phyloP scores from a whole-genome alignment of 768 basidiomycete genomes.

The Infundibulicybe gibba region DNA sequence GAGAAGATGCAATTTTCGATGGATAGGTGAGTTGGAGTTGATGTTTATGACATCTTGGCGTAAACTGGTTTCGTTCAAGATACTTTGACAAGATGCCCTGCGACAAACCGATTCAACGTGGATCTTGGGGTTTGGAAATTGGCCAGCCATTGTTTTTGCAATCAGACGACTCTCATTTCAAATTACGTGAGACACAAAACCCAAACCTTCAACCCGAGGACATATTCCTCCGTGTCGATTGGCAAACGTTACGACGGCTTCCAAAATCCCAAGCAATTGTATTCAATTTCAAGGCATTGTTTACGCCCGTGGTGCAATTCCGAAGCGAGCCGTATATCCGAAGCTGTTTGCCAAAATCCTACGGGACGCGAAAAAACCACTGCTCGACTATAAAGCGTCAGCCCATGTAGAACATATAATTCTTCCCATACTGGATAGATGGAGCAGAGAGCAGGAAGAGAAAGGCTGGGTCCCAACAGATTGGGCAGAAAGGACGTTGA shows the following conservation, averaged over 20 bases:
- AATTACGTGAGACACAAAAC: constrained; percentile 24
- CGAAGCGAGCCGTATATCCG: constrained; percentile 45
- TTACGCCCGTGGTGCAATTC: constrained; percentile 43
- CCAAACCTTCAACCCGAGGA: constrained; percentile 33
- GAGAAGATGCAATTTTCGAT: constrained; percentile 46
- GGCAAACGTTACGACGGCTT: constrained; percentile 50
- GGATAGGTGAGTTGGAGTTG: constrained; percentile 34
- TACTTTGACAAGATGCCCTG: constrained; percentile 44
- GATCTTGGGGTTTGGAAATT: constrained; percentile 49
- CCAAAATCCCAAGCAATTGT: constrained; percentile 44
- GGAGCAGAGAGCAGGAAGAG: constrained; percentile 47
- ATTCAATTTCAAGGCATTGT: constrained; percentile 53
- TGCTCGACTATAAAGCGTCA: constrained; percentile 42
- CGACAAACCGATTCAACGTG: constrained; percentile 48
- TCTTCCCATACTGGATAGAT: constrained; percentile 40
- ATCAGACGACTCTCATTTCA: constrained; percentile 31
- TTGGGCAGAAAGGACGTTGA: constrained; percentile 46
- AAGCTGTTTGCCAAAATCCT: constrained; percentile 40
- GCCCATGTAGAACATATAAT: constrained; percentile 37
- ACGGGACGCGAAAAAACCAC: constrained; percentile 30
- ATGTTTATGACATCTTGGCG: background rate
- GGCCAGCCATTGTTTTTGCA: constrained; percentile 46
- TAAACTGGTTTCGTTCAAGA: constrained; percentile 17
- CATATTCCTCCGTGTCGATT: constrained; percentile 47
- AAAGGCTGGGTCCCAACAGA: constrained; percentile 39